Base-by-base conservation (phyloP, 2,329 filamentous ascomycete species). In the Fusarium robinianum region DNA sequence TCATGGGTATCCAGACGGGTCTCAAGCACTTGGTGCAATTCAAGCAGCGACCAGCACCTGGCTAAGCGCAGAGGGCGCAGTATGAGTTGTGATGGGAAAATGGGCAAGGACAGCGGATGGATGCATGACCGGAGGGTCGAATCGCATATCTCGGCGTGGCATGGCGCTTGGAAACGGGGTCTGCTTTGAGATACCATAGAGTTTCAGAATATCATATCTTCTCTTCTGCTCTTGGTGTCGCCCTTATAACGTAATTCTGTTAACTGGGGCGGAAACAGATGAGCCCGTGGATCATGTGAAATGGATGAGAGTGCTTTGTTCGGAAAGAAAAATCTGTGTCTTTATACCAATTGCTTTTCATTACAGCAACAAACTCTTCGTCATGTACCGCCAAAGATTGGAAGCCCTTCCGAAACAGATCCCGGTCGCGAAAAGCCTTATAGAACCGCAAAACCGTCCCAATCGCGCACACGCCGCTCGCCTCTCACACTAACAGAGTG, bases 1-100 rank as follows among this genome's bases (percentile, higher is more conserved):
- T 72, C 37, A 70, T 67, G 48, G 59, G 58, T 19, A 63, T 70
- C 10, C 58, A 77, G 29, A 67, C 76, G 31, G 59, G 63, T n/a
- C 54, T 78, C 12, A 71, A 72, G 55, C 69, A 75, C 25, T 23
- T 71, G 47, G 55, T 76, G 44, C 72, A 70, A 43, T 52, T 66
- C n/a, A 72, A 71, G 53, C 68, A 70, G 39, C 56, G 56, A 11
- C 67, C 67, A 10, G 65, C 64, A 2, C 55, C 56, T 19, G 64
- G 60, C n/a, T 66, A 49, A 54, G n/a, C 10, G 9, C 3, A 11
- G 21, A 18, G 12, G 11, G 12, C 5, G 15, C 11, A 15, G 9
- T 11, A 27, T 34, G 19, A n/a, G n/a, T n/a, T n/a, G n/a, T 14
- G 18, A 32, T 27, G 25, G 25, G 16, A 27, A 27, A 27, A 14